Conservation (phyloP, 2,329 filamentous ascomycete species). For the Verticillium zaregamsianum region DNA sequence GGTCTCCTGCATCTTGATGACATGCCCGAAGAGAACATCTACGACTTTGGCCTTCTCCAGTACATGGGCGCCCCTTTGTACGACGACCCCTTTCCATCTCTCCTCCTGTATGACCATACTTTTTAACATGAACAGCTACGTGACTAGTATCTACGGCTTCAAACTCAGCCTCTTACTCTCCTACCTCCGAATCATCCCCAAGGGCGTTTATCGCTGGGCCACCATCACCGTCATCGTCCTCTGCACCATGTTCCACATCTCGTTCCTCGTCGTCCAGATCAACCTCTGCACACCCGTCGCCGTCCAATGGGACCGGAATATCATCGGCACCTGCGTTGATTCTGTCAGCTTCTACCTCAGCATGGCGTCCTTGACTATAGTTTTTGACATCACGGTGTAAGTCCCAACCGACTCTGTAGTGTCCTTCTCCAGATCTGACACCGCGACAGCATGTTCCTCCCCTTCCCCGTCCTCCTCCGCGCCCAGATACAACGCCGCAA, state of each 20-base stretch:
- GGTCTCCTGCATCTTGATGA: conserved; percentile 29
- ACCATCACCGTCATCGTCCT: conserved; percentile 29
- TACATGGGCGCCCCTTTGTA: conserved; percentile 38
- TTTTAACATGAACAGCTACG: conserved; percentile 21
- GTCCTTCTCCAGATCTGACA: not conserved
- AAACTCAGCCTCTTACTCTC: conserved; percentile 41
- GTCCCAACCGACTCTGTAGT: conserved; percentile 8
- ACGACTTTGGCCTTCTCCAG: conserved; percentile 34
- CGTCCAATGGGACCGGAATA: conserved; percentile 35
- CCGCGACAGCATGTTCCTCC: conserved; percentile 30
- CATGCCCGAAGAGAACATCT: conserved; percentile 31
- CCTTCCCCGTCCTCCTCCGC: conserved; percentile 33
- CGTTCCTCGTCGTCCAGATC: conserved; percentile 29
- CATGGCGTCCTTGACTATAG: conserved; percentile 34
- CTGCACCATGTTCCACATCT: conserved; percentile 33
- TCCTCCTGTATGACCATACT: too few relatives aligned
- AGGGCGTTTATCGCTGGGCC: conserved; percentile 24
- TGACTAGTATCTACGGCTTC: conserved; percentile 38
- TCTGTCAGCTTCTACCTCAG: conserved; percentile 38
- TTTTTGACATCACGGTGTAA: conserved; percentile 36
- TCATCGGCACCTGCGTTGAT: conserved; percentile 33
- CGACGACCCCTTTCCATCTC: conserved; percentile 4
- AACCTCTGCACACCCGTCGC: conserved; percentile 31
- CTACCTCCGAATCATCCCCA: conserved; percentile 39
- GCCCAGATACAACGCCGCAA: conserved; percentile 32